Percentiles rank a stretch among this genome's conserved stretches.
phyloP scores from a whole-genome alignment of 805 yeast genomes.

The Lipomyces spencermartinsiae region DNA sequence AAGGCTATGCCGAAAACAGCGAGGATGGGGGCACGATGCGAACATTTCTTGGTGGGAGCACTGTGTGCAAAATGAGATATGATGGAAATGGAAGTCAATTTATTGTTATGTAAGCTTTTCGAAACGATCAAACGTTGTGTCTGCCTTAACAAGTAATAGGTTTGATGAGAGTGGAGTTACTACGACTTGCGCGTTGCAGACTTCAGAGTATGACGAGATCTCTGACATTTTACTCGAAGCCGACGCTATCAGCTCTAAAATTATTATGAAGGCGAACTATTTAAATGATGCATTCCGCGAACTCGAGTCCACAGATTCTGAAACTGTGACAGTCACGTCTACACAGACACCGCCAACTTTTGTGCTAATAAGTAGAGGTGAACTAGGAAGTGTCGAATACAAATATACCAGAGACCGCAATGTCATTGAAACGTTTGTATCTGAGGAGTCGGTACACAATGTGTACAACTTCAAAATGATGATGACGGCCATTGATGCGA shows the following conservation, averaged over 20 bases:
- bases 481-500: constrained; percentile 34
- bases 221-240: constrained; percentile 25
- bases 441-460: constrained; percentile 8
- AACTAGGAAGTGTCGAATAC: constrained; percentile 30
- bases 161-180: constrained; percentile 36
- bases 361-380: constrained; percentile 22
- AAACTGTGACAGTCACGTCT: constrained; percentile 17
- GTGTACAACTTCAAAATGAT: constrained; percentile 22
- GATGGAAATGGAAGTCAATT: constrained; percentile 26
- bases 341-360: constrained; percentile 16
- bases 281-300: constrained; percentile 33
- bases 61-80: constrained; percentile 36
- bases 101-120: constrained; percentile 25
- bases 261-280: constrained; percentile 28
- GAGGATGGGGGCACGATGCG: constrained; percentile 8
- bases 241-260: constrained; percentile 20
- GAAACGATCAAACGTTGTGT: neutral
- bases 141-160: constrained; percentile 11
- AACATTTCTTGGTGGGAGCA: constrained; percentile 17
- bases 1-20: neutral
- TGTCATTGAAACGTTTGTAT: constrained; percentile 22
- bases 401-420: constrained; percentile 20
- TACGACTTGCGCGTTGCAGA: constrained; percentile 39
- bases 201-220: constrained; percentile 30
- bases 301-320: constrained; percentile 31